Percentiles rank a stretch among this genome's conserved stretches.
These are phyloP conservation scores for Tubosaeta sp. DNA, from an alignment of 768 basidiomycete species.

Conservation along the genomic window DNA sequence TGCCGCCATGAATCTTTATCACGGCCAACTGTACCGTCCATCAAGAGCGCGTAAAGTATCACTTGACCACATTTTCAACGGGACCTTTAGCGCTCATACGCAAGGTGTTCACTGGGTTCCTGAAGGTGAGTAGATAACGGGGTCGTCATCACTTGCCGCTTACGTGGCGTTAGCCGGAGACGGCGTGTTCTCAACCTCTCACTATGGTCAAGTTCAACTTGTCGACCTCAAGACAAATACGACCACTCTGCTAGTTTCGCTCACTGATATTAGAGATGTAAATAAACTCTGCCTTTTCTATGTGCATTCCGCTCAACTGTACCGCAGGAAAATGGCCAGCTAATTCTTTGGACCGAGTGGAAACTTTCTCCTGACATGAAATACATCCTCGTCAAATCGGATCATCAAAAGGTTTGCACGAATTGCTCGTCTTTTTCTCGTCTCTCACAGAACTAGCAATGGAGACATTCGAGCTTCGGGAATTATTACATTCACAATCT, in stretches of 20 bases:
- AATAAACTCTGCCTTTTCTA: constrained; percentile 12
- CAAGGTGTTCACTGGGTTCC: constrained; percentile 77
- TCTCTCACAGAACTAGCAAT: constrained; percentile 58
- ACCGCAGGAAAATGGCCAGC: constrained; percentile 50
- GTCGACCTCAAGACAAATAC: constrained; percentile 76
- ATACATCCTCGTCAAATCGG: constrained; percentile 77
- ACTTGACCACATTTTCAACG: constrained; percentile 91
- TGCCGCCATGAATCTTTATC: constrained; percentile 66
- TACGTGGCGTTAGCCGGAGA: constrained; percentile 70
- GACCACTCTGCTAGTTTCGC: constrained; percentile 56
- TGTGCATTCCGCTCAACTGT: constrained; percentile 1
- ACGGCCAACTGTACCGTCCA: constrained; percentile 46
- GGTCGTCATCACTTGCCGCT: neutral
- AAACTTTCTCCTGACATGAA: constrained; percentile 88
- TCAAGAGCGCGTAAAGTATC: constrained; percentile 64
- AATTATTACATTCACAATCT: constrained; percentile 94
- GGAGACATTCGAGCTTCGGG: constrained; percentile 86
- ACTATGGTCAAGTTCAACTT: constrained; percentile 66
- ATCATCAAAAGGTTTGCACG: constrained; percentile 60
- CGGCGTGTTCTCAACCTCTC: constrained; percentile 75
- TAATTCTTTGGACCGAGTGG: constrained; percentile 58
- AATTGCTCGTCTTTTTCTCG: neutral
- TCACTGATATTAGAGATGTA: constrained; percentile 63
- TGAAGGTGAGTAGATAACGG: constrained; percentile 60
- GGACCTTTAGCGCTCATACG: constrained; percentile 61